Evolutionary conservation across 345 rosid genomes (phyloP), one percentile per base, ranked within the genome.

Genomic region (Citrus inodora): DNA sequence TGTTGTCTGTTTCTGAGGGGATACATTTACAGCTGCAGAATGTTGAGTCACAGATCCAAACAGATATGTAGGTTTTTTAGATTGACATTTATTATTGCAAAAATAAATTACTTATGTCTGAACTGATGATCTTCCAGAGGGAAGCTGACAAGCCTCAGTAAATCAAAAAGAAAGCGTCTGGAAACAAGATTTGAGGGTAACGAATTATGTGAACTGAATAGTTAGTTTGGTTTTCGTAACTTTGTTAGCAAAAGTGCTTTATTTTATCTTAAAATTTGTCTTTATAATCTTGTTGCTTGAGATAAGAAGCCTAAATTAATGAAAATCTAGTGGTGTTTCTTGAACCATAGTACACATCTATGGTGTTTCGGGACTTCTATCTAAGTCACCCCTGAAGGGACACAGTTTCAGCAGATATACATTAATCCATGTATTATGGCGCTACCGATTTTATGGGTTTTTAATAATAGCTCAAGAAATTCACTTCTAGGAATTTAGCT

Each of bases 181-280:
- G 98, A 94, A 82, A 82, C 88, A 82, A 90, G 81, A 84, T 89
- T 94, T 72, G 91, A 87, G 91, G 99, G 94, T 90, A 83, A 48
- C n/a, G 46, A 22, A 79, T 71, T 46, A 9, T 68, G 48, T 63
- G 32, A 64, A 59, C 40, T 64, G 72, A 62, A 61, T 60, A 32
- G 30, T 65, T 68, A 13, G 25, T 33, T 67, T 66, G 65, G 7
- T 74, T 42, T 58, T 35, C 68, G 40, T 71, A 65, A 71, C n/a
- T 59, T 70, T 66, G n/a, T 24, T 16, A 51, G 73, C 65, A 32
- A 30, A 65, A 62, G 16, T 66, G 72, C 65, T 22, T 53, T 61
- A 66, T 63, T 48, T 48, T 32, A 17, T 13, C 28, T 48, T 22
- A 28, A 30, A 2, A 24, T 68, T 74, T 42, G 22, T 74, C 70